phyloP scores from a whole-genome alignment of 2,329 filamentous ascomycete species.

The Paramyrothecium sp. region DNA sequence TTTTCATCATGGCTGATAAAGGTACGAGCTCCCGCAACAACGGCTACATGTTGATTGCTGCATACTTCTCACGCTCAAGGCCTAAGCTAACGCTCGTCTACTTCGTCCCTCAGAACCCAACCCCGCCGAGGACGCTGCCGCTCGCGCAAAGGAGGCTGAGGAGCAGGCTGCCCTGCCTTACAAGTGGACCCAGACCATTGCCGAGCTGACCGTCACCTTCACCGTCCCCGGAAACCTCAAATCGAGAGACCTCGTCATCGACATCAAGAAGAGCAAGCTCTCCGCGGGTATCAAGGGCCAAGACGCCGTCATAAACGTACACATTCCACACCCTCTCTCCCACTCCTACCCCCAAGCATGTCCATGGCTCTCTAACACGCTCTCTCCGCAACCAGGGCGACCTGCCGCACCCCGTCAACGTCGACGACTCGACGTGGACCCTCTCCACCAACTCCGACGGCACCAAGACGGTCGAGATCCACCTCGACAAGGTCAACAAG shows the following conservation, averaged over 20 bases:
- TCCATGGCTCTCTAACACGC: conserved; percentile 4
- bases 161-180: conserved; percentile 93
- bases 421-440: conserved; percentile 95
- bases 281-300: conserved; percentile 86
- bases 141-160: conserved; percentile 70
- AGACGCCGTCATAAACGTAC: conserved; percentile 76
- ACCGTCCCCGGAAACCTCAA: conserved; percentile 80
- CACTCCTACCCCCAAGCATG: not conserved
- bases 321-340: conserved; percentile 15
- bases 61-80: no score
- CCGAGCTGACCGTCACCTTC: conserved; percentile 79
- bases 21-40: no score
- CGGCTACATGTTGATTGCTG: no score
- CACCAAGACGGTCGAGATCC: conserved; percentile 68
- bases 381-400: conserved; percentile 62
- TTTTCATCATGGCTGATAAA: conserved; percentile 39
- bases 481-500: conserved; percentile 95
- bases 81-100: not conserved
- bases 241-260: conserved; percentile 78
- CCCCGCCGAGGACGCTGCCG: conserved; percentile 56
- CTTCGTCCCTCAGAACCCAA: conserved; percentile 42
- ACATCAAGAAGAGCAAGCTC: conserved; percentile 76
- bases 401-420: conserved; percentile 73
- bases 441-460: conserved; percentile 72
- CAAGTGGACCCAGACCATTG: conserved; percentile 95